These are phyloP conservation scores for Myriosclerotinia scirpicola DNA, from an alignment of 2,329 filamentous ascomycete genomes.

Conservation along the genomic window DNA sequence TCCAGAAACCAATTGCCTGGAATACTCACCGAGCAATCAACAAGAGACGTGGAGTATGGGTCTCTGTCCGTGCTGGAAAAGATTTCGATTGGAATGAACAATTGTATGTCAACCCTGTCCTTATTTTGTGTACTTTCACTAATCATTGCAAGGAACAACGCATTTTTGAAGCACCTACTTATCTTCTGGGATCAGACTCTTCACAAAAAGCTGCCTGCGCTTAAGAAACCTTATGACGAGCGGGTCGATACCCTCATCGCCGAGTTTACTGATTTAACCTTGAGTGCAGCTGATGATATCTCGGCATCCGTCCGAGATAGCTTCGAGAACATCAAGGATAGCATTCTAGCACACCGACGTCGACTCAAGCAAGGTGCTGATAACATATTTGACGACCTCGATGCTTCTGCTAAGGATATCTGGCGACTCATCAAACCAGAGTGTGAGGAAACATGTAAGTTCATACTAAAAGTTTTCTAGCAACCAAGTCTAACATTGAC, in stretches of 20 bases:
- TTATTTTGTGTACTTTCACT: not conserved
- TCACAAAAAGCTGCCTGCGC: not conserved
- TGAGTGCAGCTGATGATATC: not conserved
- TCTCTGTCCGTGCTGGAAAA: not conserved
- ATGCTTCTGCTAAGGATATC: not conserved
- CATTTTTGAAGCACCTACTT: not conserved
- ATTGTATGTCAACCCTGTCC: slow-evolving; percentile 27
- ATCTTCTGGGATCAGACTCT: not conserved
- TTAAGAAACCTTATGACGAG: not conserved
- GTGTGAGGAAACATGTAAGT: slow-evolving; percentile 5
- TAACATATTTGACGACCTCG: not conserved
- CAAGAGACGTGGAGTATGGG: slow-evolving; percentile 23
- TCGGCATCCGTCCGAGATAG: not conserved
- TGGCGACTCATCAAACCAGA: not conserved
- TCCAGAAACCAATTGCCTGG: slow-evolving; percentile 26
- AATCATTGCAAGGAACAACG: not conserved
- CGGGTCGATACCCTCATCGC: not conserved
- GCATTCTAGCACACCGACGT: not conserved
- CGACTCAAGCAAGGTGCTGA: not conserved
- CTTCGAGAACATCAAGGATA: not conserved
- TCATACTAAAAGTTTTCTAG: not conserved
- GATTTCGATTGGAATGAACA: slow-evolving; percentile 29
- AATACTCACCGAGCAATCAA: slow-evolving; percentile 28
- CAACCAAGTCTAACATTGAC: not conserved
- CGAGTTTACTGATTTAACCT: not conserved